Evolutionary conservation across 1,139 yeast genomes (phyloP), one percentile per base, ranked within the genome.

Genomic region (Yamadazyma dushanensis): DNA sequence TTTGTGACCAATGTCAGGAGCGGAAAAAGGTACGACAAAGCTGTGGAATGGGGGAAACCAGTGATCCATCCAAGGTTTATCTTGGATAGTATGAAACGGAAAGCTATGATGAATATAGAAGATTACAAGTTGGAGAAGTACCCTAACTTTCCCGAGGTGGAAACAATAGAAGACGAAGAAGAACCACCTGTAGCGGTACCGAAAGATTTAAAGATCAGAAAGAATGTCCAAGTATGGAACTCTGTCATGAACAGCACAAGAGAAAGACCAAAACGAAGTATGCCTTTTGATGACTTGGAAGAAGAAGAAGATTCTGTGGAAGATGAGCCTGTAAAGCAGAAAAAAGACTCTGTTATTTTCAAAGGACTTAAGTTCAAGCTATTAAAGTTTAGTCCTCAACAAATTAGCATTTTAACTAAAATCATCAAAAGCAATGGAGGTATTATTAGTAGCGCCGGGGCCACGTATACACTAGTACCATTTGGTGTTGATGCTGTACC

Each of bases 51-150:
- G 90, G 67, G 66, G 5, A 74, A 80, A 3, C 83, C 86, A 1
- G 73, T 80, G 1, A 76, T 87, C 3, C 89, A 84, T 53, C 92
- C 94, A 0, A 60, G 76, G 35, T 89, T 95, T 94, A 57, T 89
- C 3, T 50, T 72, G 15, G 87, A 86, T 53, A 77, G 86, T 31
- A 54, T 78, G 3, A 62, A 67, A 30, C 63, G 95, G 42, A 77
- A 75, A 3, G 88, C 87, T 0, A 66, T 78, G 2, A 55, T 87
- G 34, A 74, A 73, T 19, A 66, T 64, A 34, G 60, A 63, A 16
- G 69, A 70, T 36, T 79, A 75, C 47, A 71, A 46, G 11, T 44
- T 66, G 16, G 49, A 45, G 7, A 47, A 53, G 10, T 51, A 53
- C 22, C 46, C 49, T 3, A 28, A 42, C 19, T 45, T 34, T 19